These are phyloP conservation scores for Lophium mytilinum DNA, from an alignment of 495 filamentous ascomycete species.

Conservation along the genomic window DNA sequence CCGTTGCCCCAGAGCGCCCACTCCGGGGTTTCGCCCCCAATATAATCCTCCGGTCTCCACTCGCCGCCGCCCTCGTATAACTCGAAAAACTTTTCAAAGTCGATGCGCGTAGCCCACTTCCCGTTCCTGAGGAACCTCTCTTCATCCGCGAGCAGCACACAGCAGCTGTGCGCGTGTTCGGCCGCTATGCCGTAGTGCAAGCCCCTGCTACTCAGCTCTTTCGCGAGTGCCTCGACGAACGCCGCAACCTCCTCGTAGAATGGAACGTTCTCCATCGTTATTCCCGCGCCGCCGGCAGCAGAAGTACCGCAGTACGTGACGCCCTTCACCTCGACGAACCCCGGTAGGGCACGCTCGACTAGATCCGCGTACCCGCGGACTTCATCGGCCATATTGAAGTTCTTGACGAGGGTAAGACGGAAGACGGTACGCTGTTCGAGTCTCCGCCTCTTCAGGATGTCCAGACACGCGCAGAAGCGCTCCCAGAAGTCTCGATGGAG, in stretches of 20 bases:
- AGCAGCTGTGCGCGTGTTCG: constrained; percentile 92
- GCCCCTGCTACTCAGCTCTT: constrained; percentile 56
- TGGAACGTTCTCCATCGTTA: constrained; percentile 93
- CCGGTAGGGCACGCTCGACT: constrained; percentile 72
- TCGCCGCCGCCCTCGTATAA: constrained; percentile 59
- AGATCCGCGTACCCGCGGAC: constrained; percentile 84
- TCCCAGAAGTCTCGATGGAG: constrained; percentile 97
- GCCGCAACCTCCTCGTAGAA: constrained; percentile 81
- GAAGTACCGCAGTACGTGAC: constrained; percentile 94
- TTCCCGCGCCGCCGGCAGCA: constrained; percentile 65
- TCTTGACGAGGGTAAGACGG: constrained; percentile 89
- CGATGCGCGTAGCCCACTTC: constrained; percentile 85
- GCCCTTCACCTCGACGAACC: constrained; percentile 91
- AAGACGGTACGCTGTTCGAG: constrained; percentile 86
- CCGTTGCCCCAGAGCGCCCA: constrained; percentile 95
- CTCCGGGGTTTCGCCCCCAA: constrained; percentile 71
- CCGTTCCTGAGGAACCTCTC: constrained; percentile 63
- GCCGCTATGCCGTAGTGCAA: constrained; percentile 84
- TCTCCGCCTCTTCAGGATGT: constrained; percentile 75
- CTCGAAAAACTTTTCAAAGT: constrained; percentile 84
- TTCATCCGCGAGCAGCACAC: constrained; percentile 68
- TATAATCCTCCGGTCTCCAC: constrained; percentile 85
- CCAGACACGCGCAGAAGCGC: constrained; percentile 80
- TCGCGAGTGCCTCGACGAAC: constrained; percentile 68
- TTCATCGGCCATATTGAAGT: constrained; percentile 93